Evolutionary conservation across 805 yeast species (phyloP), one percentile per base, ranked within the genome.

Genomic region (Ogataea pilisensis): DNA sequence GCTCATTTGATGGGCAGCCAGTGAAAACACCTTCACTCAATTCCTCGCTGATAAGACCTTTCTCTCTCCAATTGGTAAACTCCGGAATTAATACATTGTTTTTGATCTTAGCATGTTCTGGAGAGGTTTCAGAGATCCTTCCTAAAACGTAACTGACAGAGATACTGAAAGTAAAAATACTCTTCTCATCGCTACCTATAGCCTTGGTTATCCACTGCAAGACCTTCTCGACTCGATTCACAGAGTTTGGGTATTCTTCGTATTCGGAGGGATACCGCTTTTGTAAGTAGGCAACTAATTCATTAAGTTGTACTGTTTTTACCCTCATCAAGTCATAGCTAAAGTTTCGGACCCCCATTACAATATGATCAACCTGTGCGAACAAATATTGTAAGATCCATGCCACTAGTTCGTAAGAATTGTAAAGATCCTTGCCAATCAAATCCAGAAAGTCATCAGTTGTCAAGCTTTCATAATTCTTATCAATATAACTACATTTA

Each of bases 1-100:
- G 14, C 6, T 27, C 14, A 9, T 27, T 8, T 18, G 20, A n/a
- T n/a, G n/a, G 8, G 19, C 24, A 31, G 4, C 21, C 22, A 5
- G 95, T 16, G 14, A 17, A 32, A 21, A 27, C 18, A 2, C 43
- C 46, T 12, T 19, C 27, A 18, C 37, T 22, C 5, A 40, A 29
- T n/a, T 40, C 47, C 2, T 37, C 34, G 7, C 39, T 22, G 4
- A 40, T 30, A 7, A 26, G 14, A 5, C 35, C 31, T 8, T 28
- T 27, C 13, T 41, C 43, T 34, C 48, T 41, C 48, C 48, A 44
- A 5, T 31, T 20, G 8, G 28, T 25, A 20, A 44, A 44, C 12
- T 35, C 38, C 14, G 27, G 18, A 3, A 36, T 38, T 6, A 44
- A 26, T 13, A 44, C 40, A 22, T 41, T 38, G 20, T 34, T n/a